phyloP scores from a whole-genome alignment of 192 early-diverging fungal genomes.

The Linnemannia elongata region DNA sequence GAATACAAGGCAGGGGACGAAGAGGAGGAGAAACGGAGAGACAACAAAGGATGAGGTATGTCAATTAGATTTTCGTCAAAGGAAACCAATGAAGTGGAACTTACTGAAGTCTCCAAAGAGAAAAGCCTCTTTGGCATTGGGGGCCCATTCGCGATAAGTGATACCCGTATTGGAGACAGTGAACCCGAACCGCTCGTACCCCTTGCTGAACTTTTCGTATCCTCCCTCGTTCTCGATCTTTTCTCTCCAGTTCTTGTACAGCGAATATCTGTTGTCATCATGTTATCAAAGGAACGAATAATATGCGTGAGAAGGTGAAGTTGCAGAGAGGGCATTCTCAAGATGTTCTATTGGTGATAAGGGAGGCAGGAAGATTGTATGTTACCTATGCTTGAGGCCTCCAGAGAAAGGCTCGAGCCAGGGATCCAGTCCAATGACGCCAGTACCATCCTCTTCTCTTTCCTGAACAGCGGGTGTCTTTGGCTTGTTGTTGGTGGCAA shows the following conservation, averaged over 20 bases:
- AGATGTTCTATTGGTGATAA: neutral
- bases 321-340: too few species aligned
- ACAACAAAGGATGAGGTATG: neutral
- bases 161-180: slow-evolving; percentile 72
- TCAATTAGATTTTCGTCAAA: neutral
- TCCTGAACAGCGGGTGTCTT: neutral
- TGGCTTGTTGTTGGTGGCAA: neutral
- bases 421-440: slow-evolving; percentile 80
- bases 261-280: slow-evolving; percentile 58
- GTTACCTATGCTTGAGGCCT: slow-evolving; percentile 72
- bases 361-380: neutral
- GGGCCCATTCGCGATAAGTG: slow-evolving; percentile 95
- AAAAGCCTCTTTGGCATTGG: slow-evolving; percentile 82
- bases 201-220: slow-evolving; percentile 85
- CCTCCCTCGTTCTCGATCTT: slow-evolving; percentile 84
- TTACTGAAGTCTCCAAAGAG: slow-evolving; percentile 96
- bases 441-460: slow-evolving; percentile 66
- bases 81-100: slow-evolving; percentile 18
- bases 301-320: neutral
- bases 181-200: slow-evolving; percentile 88
- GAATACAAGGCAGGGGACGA: neutral
- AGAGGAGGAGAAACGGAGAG: neutral
- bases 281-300: neutral
- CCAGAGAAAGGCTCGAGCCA: slow-evolving; percentile 82
- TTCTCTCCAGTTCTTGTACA: slow-evolving; percentile 76